Evolutionary conservation across 257 asterid species (phyloP).

Genomic region (Nicotiana tabacum): DNA sequence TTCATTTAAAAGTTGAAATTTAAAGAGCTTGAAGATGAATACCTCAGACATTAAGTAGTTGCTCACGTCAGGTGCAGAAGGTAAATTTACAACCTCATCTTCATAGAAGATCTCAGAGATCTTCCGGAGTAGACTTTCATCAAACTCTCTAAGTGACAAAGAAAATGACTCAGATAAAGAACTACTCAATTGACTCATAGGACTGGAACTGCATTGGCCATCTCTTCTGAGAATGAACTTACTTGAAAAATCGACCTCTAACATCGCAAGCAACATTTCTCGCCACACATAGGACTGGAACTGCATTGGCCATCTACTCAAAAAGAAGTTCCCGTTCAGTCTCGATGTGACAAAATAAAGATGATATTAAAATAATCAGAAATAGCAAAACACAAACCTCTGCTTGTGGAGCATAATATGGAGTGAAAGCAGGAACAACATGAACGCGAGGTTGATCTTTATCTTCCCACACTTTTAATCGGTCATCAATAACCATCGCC

Average conservation of each 20-base stretch:
- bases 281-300: slow-evolving; percentile 94
- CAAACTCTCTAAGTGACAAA: slow-evolving; percentile 65
- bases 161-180: not conserved
- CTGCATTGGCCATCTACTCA: slow-evolving; percentile 70
- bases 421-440: slow-evolving; percentile 95
- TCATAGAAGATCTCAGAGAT: slow-evolving; percentile 74
- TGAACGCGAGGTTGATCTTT: slow-evolving; percentile 98
- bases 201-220: too few species aligned
- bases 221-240: slow-evolving; percentile 24
- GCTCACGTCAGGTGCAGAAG: slow-evolving; percentile 92
- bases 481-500: slow-evolving; percentile 99
- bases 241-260: slow-evolving; percentile 94
- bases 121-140: slow-evolving; percentile 58
- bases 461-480: slow-evolving; percentile 96
- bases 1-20: slow-evolving; percentile 2
- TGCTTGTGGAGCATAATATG: slow-evolving; percentile 98
- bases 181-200: not conserved
- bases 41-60: slow-evolving; percentile 92
- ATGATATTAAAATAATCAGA: slow-evolving; percentile 12
- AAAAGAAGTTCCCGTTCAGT: slow-evolving; percentile 12
- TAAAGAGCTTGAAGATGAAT: not conserved
- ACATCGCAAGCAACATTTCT: slow-evolving; percentile 99
- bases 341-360: not conserved
- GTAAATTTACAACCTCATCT: slow-evolving; percentile 72
- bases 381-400: slow-evolving; percentile 52